Evolutionary conservation across 1,284 basidiomycete species (phyloP), one percentile per base, ranked within the genome.

Genomic region (Cryptococcus sp.): DNA sequence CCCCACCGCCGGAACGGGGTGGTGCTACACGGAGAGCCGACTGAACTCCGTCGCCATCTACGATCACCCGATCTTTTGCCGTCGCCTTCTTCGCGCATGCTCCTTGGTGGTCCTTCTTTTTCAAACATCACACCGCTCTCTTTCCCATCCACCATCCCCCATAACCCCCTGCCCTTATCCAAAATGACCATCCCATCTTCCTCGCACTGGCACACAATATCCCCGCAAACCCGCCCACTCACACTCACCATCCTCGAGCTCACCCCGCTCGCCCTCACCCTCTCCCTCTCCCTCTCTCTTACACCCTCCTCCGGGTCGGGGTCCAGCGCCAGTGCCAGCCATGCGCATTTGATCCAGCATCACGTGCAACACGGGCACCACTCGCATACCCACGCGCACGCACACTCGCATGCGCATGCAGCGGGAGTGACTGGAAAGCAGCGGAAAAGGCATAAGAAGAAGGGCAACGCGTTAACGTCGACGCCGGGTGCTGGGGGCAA

Each of bases 171-270:
- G 6, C 47, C 43, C 24, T 33, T 20, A 33, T 48, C 53, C 43
- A 61, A 46, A 24, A 68, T 67, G 63, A 60, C 69, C 16, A 59
- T 59, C 2, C 60, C 64, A 21, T 59, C 64, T 5, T 60, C 62
- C n/a, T 59, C 68, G 0, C 71, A 72, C 40, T 78, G 76, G 76
- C 72, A 78, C 55, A 61, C 64, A 8, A 64, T 78, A 36, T 72
- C 71, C 4, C 76, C 76, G 3, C 63, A 69, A 15, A 77, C 74
- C 1, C 70, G 76, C 6, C 76, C 76, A 0, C 59, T 78, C 21
- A 72, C 69, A n/a, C 67, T 78, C 9, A 64, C 73, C 36, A 72
- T 78, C 49, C 71, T 78, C 50, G 75, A 78, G 54, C 68, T 78
- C 52, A 76, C 76, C 0, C 75, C 76, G 15, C 64, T 77, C 11